Conservation (phyloP, 2,329 filamentous ascomycete genomes). For the Aspergillus sclerotialis region DNA sequence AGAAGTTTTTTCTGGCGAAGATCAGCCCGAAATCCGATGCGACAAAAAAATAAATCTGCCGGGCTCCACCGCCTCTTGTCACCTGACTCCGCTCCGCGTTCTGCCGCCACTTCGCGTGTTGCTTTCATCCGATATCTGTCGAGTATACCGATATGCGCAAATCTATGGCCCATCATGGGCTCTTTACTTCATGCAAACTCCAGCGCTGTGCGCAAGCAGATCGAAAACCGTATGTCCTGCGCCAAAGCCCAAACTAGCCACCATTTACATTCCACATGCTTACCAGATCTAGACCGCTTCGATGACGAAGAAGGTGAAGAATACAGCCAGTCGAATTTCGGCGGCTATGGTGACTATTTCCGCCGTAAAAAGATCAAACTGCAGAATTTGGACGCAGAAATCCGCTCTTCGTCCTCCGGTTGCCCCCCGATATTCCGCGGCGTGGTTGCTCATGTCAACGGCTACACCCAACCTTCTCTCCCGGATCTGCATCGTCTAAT, state of each 20-base stretch:
- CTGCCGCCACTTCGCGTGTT: constrained; percentile 3
- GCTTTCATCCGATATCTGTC: too few relatives aligned
- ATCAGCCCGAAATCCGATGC: constrained; percentile 10
- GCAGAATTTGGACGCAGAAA: constrained; percentile 82
- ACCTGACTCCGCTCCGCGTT: constrained; percentile 2
- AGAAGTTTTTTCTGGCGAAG: not conserved
- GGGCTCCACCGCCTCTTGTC: not conserved
- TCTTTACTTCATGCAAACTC: constrained; percentile 56
- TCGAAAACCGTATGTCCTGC: constrained; percentile 47
- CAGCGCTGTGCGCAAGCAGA: constrained; percentile 54
- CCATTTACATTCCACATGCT: constrained; percentile 1
- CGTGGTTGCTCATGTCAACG: constrained; percentile 84
- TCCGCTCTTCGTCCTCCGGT: constrained; percentile 61
- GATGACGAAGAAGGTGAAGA: constrained; percentile 80
- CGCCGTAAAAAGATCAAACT: constrained; percentile 94
- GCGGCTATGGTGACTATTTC: constrained; percentile 87
- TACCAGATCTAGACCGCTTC: constrained; percentile 55
- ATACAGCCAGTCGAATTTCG: constrained; percentile 79
- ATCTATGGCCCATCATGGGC: constrained; percentile 54
- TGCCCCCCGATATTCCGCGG: constrained; percentile 85
- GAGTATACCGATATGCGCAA: too few relatives aligned
- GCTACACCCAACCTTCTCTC: constrained; percentile 90
- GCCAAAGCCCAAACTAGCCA: not conserved
- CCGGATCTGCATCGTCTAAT: constrained; percentile 83
- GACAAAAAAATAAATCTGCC: not conserved